Evolutionary conservation across 2,329 filamentous ascomycete genomes (phyloP), one percentile per base, ranked within the genome.

Genomic region (Hymenoscyphus infarciens): DNA sequence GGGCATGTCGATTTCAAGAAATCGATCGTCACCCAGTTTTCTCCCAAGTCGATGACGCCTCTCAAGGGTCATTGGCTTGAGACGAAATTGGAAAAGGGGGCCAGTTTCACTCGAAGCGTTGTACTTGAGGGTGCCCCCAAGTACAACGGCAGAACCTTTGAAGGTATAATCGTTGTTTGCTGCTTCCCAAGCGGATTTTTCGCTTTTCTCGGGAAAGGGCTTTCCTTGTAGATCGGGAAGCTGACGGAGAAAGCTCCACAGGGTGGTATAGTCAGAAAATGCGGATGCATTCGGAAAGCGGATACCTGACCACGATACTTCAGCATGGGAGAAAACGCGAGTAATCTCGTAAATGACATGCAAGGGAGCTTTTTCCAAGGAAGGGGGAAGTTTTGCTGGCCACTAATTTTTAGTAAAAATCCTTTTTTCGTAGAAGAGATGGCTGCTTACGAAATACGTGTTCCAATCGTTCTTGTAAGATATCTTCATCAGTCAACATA

Each of bases 21-120:
- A 87, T 0, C 85, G 78, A 65, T 88, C 84, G 0, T 79, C 73
- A 0, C 85, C 84, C 66, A 86, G 86, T 4, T 80, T 80, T 13
- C 85, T 79, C 22, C 75, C 75, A 0, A 87, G 71, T 1, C 85
- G 81, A 70, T 85, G 79, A 0, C 80, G 75, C 2, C 77, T 69
- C 29, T 84, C 81, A 1, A 85, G 69, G 10, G 74, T 76, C 1
- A 86, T 68, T 0, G 82, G 80, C 1, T 78, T 75, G 10, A 87
- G 75, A 5, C 75, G 76, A 4, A 87, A 68, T 0, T 69, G 64
- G 63, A 84, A 83, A 0, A 81, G 59, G 0, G 80, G 77, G 0
- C 77, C 79, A 1, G 66, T 71, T 2, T 70, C 68, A 1, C 73
- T 67, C 1, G 31, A 19, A 0, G 69, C 59, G 42, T 75, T 78